phyloP scores from a whole-genome alignment of 371 early-diverging fungal species.

The Funneliformis caledonium region DNA sequence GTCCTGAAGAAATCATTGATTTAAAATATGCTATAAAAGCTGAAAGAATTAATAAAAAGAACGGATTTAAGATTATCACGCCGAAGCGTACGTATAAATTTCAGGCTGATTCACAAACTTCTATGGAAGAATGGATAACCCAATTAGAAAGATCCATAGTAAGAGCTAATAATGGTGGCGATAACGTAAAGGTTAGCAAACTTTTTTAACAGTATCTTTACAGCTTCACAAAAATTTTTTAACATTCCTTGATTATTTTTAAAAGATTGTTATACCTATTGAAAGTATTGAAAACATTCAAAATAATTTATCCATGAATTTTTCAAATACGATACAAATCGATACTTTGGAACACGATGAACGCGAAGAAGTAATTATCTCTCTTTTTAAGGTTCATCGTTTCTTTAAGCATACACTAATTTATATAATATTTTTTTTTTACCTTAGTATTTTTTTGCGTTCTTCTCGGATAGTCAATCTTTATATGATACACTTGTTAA shows the following conservation, averaged over 20 bases:
- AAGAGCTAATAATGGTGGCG: slow-evolving; percentile 22
- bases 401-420: background rate
- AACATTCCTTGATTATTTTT: background rate
- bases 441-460: slow-evolving; percentile 7
- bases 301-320: slow-evolving; percentile 4
- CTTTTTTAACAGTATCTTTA: background rate
- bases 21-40: slow-evolving; percentile 66
- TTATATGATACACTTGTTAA: background rate
- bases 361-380: slow-evolving; percentile 20
- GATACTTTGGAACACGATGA: background rate
- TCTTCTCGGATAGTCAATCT: slow-evolving; percentile 6
- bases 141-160: slow-evolving; percentile 24
- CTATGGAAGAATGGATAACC: slow-evolving; percentile 13
- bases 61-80: slow-evolving; percentile 65
- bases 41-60: slow-evolving; percentile 53
- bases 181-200: background rate
- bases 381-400: background rate
- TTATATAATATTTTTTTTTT: too few species aligned
- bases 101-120: slow-evolving; percentile 47
- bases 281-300: background rate
- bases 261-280: slow-evolving; percentile 10
- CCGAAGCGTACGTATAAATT: slow-evolving; percentile 58
- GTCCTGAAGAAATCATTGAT: slow-evolving; percentile 71
- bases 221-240: background rate
- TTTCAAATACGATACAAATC: slow-evolving; percentile 6